Evolutionary conservation across 345 rosid species (phyloP).

Genomic region (Kandelia obovata): DNA sequence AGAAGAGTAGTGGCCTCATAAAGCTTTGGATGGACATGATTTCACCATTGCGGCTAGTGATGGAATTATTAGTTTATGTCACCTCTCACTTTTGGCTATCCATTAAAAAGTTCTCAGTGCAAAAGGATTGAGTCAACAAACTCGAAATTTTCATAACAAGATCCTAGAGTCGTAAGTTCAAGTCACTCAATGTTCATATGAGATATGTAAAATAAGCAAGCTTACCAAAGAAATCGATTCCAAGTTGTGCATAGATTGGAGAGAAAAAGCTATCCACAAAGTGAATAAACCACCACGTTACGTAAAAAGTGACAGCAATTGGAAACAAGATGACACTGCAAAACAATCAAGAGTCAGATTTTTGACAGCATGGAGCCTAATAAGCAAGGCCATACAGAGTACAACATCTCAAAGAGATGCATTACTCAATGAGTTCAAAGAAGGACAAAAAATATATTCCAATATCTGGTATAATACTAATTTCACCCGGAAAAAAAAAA

Average conservation of each 20-base stretch:
- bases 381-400: not conserved
- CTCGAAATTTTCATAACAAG: too few species aligned
- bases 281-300: conserved; percentile 99
- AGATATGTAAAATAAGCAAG: conserved; percentile 2
- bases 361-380: conserved; percentile 9
- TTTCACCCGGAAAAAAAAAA: too few species aligned
- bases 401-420: not conserved
- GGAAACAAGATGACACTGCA: conserved; percentile 96
- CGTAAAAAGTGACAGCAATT: conserved; percentile 87
- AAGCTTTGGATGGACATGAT: too few species aligned
- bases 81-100: too few species aligned
- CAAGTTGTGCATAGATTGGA: conserved; percentile 88
- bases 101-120: too few species aligned
- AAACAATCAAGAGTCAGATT: conserved; percentile 25
- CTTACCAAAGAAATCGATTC: conserved; percentile 90
- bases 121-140: too few species aligned
- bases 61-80: too few species aligned
- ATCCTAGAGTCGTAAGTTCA: not conserved
- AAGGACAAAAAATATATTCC: not conserved
- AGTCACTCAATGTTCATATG: not conserved
- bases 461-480: too few species aligned
- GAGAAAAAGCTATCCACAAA: conserved; percentile 98
- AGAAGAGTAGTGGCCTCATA: too few species aligned
- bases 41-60: too few species aligned
- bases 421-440: not conserved